Evolutionary conservation across 306 rosid genomes (phyloP), one percentile per base, ranked within the genome.

Genomic region (Canavalia gladiata): DNA sequence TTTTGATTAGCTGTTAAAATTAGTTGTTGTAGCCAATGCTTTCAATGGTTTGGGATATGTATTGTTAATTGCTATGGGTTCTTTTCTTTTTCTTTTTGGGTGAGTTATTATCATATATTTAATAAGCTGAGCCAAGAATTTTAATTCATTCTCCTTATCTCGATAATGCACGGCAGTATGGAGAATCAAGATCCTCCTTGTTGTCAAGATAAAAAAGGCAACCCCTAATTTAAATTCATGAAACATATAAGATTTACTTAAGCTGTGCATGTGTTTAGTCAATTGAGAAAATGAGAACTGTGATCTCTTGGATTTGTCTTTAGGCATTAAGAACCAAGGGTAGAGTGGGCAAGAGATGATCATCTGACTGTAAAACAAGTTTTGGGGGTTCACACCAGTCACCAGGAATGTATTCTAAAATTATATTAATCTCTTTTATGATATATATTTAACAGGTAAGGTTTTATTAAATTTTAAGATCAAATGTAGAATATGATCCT

Each of bases 1-100:
- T 63, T 49, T 13, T 78, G 77, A 52, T 76, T 77, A 54, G 62
- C 56, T 59, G 78, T 80, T 81, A 58, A 75, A 68, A 68, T 50
- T 58, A 76, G 66, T 68, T 43, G 13, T 68, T 56, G 60, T 37
- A 58, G 39, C 67, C 72, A 57, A 67, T 58, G 81, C 65, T 47
- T 68, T 64, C 55, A 68, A 9, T 76, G 73, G 64, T 59, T 68
- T 57, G 77, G 60, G 65, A 68, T 56, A 41, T 75, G 77, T 75
- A 58, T 71, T 76, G 66, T 68, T 43, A 18, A 43, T 54, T 45
- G 46, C 28, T 74, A 90, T 6, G 43, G 25, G 62, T 39, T n/a
- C 52, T 5, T 55, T 74, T 60, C 72, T 8, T 73, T 43, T n/a
- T 39, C 41, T 41, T 42, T 35, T 49, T 73, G 72, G 33, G 4